Base-by-base conservation (phyloP, 768 basidiomycete species). In the Ramaria rubella region DNA sequence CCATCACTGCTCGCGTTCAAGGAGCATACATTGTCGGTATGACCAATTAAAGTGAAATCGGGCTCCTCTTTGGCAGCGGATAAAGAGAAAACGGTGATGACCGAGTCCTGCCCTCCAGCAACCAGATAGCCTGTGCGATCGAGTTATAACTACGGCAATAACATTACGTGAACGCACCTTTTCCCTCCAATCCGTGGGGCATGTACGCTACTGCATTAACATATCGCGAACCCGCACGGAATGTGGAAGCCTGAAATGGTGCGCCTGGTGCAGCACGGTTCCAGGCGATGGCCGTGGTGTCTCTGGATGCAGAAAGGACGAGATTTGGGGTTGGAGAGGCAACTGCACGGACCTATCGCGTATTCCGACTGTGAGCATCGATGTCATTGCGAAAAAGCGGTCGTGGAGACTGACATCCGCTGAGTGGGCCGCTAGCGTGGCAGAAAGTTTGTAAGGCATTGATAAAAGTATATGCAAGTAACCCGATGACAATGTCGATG, bases 211-310 rank as follows among this genome's bases (percentile, higher is more conserved):
- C 82, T 15, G 93, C 81, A 66, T 93, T 94, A 60, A 95, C 78
- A 65, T 80, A 91, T 62, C 84, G 81, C 60, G 85, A 72, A 63
- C 90, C 87, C 52, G 84, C 81, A 68, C 71, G 77, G 57, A 85
- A 73, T 48, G 81, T 75, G 26, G 75, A 72, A 36, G 74, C 70
- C 5, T 72, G 67, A 67, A 91, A 90, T 7, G 75, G 64, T 27
- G 74, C 69, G 42, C 73, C 68, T 56, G 74, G 62, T 42, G 79
- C 69, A 36, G 76, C 63, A 67, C 81, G 79, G 55, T 77, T 74
- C 95, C 94, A 98, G 29, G 84, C 76, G 67, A 94, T 90, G 61
- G 92, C 89, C 40, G 92, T 90, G 15, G 88, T 76, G 77, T 97
- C 94, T 67, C 94, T 83, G 45, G 94, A 96, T 59, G 87, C 89